A percentile compares a stretch with the other conserved stretches of the same genome.
These are phyloP conservation scores for Verticillium tricorpus DNA, from an alignment of 2,329 filamentous ascomycete species.

Conservation along the genomic window DNA sequence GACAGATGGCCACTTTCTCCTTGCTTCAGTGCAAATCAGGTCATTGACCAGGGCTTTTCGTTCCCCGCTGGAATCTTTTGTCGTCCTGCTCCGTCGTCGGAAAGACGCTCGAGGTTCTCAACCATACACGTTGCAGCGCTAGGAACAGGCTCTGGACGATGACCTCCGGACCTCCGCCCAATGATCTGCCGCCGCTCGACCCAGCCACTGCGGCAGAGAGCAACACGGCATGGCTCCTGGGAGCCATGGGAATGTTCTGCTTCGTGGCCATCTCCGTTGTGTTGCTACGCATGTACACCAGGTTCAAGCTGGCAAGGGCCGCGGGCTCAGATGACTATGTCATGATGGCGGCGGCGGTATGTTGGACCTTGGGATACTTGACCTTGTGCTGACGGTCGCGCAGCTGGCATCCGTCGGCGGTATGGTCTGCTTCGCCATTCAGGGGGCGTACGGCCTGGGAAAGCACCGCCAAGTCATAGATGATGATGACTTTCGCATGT, in stretches of 20 bases:
- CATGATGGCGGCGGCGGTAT: slow-evolving; percentile 21
- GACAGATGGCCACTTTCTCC: not conserved
- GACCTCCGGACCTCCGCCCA: not conserved
- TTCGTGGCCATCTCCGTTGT: slow-evolving; percentile 16
- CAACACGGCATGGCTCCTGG: slow-evolving; percentile 17
- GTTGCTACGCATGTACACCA: slow-evolving; percentile 11
- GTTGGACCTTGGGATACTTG: not conserved
- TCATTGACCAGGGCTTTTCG: not conserved
- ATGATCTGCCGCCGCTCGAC: not conserved
- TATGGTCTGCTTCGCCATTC: slow-evolving; percentile 31
- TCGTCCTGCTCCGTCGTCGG: not conserved
- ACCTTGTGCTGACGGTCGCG: not conserved
- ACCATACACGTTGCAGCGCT: not conserved
- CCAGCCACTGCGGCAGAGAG: slow-evolving; percentile 19
- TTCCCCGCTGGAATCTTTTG: not conserved
- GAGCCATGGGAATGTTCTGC: slow-evolving; percentile 15
- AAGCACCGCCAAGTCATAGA: slow-evolving; percentile 33
- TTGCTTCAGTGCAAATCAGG: not conserved
- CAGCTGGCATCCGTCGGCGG: slow-evolving; percentile 23
- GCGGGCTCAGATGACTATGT: slow-evolving; percentile 22
- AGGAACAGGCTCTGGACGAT: not conserved
- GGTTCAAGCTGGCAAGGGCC: slow-evolving; percentile 14
- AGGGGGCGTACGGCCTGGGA: slow-evolving; percentile 41
- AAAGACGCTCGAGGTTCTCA: not conserved
- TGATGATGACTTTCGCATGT: slow-evolving; percentile 20